Evolutionary conservation across 106 monocot species (phyloP), one percentile per base, ranked within the genome.

Genomic region (Gastrodia elata): DNA sequence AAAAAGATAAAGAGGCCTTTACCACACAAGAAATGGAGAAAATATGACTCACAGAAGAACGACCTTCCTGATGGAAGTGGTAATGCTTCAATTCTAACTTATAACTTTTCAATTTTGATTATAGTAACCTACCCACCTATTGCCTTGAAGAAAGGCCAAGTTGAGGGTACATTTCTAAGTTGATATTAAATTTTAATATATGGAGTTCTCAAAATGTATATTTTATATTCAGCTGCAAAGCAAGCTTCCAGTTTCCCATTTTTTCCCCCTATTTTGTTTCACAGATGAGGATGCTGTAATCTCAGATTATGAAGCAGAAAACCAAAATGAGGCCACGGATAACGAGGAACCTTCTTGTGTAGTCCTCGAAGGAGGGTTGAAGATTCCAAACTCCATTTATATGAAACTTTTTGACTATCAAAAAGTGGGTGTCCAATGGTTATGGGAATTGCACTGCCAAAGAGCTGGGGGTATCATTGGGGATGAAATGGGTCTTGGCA

Each of bases 401-500:
- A 73, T 68, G 35, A 58, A 87, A 68, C 91, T 98, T 56, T 98
- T 98, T 82, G 97, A 98, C 65, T 98, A 93, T 86, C 97, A 98
- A 70, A 98, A 83, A 73, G 88, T 98, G 18, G 97, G 97, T 65
- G 90, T 98, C 20, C 97, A 98, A 33, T 98, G 97, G 97, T 68
- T 98, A 9, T 98, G 97, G 97, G 97, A 98, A 58, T 75, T 98
- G 72, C 97, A 98, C 73, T 98, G 97, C 68, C 97, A 93, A 78
- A 86, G 76, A 73, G 86, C 90, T 48, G 93, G 97, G n/a, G 97
- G 97, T 39, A 98, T 98, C 52, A 98, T 98, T 44, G 97, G 93
- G 22, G 97, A 98, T 84, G 97, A 98, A 80, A 98, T 98, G 97
- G 97, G 93, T 41, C 82, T 98, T 13, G 97, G 97, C 32, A 98